phyloP scores from a whole-genome alignment of 345 rosid genomes.

The Aquilaria yunnanensis region DNA sequence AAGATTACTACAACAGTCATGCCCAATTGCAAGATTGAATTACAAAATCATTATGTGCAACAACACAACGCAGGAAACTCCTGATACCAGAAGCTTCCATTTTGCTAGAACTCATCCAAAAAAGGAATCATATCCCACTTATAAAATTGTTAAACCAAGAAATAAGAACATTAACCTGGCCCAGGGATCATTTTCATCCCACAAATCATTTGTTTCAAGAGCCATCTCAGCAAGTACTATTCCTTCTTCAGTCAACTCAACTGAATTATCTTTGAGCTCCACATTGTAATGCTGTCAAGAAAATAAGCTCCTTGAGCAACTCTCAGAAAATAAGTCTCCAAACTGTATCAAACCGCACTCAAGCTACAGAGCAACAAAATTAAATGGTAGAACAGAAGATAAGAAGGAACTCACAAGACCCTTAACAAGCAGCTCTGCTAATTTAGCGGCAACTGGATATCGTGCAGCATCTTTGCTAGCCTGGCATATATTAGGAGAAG shows the following conservation, averaged over 20 bases:
- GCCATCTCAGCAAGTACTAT: slow-evolving; percentile 92
- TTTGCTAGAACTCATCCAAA: no score
- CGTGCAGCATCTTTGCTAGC: slow-evolving; percentile 91
- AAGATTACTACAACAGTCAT: no score
- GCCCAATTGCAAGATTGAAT: no score
- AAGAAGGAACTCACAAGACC: slow-evolving; percentile 51
- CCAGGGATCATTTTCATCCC: slow-evolving; percentile 99
- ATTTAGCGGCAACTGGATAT: slow-evolving; percentile 95
- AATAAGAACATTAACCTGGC: slow-evolving; percentile 55
- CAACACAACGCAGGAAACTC: neutral
- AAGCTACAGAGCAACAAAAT: slow-evolving; percentile 9
- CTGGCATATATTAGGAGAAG: slow-evolving; percentile 31
- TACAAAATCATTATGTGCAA: neutral
- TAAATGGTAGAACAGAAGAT: slow-evolving; percentile 3
- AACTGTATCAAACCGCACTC: slow-evolving; percentile 3
- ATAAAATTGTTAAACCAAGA: neutral
- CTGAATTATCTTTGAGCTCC: slow-evolving; percentile 92
- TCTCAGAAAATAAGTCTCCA: slow-evolving; percentile 6
- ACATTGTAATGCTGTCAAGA: slow-evolving; percentile 70
- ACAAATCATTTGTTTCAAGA: slow-evolving; percentile 86
- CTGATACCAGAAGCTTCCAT: neutral
- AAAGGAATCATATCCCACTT: neutral
- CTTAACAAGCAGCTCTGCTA: slow-evolving; percentile 76
- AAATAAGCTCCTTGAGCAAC: slow-evolving; percentile 13
- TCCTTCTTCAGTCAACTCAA: slow-evolving; percentile 95